Evolutionary conservation across 805 yeast species (phyloP).

Genomic region (Lipomyces chichibuensis): DNA sequence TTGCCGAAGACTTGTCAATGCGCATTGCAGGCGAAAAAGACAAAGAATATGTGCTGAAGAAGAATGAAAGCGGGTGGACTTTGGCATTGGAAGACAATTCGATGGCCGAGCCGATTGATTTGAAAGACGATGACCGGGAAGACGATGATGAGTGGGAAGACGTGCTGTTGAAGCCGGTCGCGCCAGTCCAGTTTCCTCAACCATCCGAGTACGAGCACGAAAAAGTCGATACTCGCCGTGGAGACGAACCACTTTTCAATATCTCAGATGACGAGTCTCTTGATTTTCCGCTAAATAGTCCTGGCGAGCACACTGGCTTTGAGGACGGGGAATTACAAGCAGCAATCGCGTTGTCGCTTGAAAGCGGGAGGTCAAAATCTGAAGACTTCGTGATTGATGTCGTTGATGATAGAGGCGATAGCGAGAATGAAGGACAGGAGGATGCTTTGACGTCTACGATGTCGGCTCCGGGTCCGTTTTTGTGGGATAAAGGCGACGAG

Average conservation of each 20-base stretch:
- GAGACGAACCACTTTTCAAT: constrained; percentile 22
- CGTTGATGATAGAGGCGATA: background rate
- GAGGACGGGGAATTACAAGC: constrained; percentile 27
- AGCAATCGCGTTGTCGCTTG: constrained; percentile 26
- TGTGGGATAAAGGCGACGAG: constrained; percentile 19
- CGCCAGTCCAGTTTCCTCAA: background rate
- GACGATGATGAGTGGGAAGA: constrained; percentile 67
- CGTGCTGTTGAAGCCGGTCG: constrained; percentile 48
- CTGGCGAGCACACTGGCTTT: background rate
- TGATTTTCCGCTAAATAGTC: constrained; percentile 1
- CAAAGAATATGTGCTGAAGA: constrained; percentile 70
- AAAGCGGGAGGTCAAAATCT: background rate
- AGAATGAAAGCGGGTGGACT: constrained; percentile 55
- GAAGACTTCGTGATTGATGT: background rate
- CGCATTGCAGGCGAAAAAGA: constrained; percentile 85
- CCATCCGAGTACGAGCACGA: background rate
- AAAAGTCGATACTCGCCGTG: background rate
- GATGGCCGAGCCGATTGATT: constrained; percentile 36
- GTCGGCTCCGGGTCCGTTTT: constrained; percentile 17
- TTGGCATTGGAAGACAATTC: constrained; percentile 32
- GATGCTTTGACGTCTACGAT: background rate
- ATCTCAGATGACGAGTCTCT: constrained; percentile 21
- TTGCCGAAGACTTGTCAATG: constrained; percentile 56
- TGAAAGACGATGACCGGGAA: constrained; percentile 44
- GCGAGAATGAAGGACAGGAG: background rate